Percentiles rank a stretch among this genome's conserved stretches.
phyloP scores from a whole-genome alignment of 208 protist species.

The Crithidia brevicula region DNA sequence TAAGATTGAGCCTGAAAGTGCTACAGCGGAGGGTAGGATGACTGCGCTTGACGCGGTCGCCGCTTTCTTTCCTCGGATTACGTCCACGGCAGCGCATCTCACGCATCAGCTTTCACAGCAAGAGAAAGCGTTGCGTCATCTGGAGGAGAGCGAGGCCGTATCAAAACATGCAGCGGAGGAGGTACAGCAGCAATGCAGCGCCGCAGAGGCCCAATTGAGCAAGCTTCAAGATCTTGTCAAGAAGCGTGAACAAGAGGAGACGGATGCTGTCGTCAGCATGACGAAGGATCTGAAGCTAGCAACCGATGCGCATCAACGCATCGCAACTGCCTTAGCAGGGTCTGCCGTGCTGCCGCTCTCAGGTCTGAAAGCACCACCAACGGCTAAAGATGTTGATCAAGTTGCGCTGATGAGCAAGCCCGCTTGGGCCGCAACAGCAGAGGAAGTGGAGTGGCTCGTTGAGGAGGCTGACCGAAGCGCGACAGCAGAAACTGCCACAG shows the following conservation, averaged over 20 bases:
- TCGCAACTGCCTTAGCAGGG: not conserved
- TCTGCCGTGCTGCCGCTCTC: not conserved
- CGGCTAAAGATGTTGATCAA: too few relatives aligned
- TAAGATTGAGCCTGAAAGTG: not conserved
- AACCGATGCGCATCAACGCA: not conserved
- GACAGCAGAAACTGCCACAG: not conserved
- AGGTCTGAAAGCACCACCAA: not conserved
- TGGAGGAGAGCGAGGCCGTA: not conserved
- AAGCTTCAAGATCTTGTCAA: not conserved
- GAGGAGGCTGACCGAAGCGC: not conserved
- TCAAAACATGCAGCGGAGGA: not conserved
- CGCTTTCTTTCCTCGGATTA: not conserved
- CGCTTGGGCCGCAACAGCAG: not conserved
- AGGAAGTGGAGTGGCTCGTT: slow-evolving; percentile 4
- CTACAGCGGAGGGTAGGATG: not conserved
- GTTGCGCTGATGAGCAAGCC: not conserved
- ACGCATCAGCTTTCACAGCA: not conserved
- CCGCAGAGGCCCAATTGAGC: not conserved
- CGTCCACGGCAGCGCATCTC: not conserved
- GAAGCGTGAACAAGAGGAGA: not conserved
- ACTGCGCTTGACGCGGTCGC: not conserved
- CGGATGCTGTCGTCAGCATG: not conserved
- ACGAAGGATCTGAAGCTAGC: not conserved
- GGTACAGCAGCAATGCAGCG: slow-evolving; percentile 5
- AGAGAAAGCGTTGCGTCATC: not conserved